These are phyloP conservation scores for Diaporthe citri DNA, from an alignment of 2,329 filamentous ascomycete genomes.

Conservation along the genomic window DNA sequence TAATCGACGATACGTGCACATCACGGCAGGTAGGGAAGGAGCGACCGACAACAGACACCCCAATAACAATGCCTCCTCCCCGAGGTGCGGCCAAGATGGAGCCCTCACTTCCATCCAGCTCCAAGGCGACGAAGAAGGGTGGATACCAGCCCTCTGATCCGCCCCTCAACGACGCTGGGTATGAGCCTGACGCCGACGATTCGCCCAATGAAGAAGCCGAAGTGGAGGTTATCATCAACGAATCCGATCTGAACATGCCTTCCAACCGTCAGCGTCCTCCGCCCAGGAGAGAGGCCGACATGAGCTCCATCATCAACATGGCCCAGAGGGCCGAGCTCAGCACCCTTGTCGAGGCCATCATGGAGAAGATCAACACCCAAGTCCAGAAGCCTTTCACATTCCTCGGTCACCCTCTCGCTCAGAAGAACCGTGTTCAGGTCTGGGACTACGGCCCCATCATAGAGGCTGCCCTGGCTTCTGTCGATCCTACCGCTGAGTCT, in stretches of 20 bases:
- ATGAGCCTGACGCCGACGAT: constrained; percentile 26
- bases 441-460: constrained; percentile 35
- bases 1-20: background rate
- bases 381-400: constrained; percentile 66
- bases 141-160: constrained; percentile 14
- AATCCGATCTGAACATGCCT: constrained; percentile 26
- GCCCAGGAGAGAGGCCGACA: constrained; percentile 61
- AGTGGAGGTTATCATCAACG: constrained; percentile 15
- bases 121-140: constrained; percentile 33
- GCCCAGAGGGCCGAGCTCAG: constrained; percentile 66
- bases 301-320: constrained; percentile 62
- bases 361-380: constrained; percentile 44
- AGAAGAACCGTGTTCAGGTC: constrained; percentile 38
- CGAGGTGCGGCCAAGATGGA: constrained; percentile 23
- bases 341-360: constrained; percentile 56
- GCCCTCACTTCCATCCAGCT: constrained; percentile 1
- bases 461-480: constrained; percentile 22
- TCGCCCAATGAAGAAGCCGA: constrained; percentile 27
- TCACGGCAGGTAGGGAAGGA: constrained; percentile 3
- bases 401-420: constrained; percentile 45
- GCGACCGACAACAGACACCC: background rate
- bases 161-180: background rate
- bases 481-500: background rate
- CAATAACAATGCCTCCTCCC: constrained; percentile 32
- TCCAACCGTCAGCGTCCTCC: constrained; percentile 43